Evolutionary conservation across 164 flowering plant species (phyloP).

Genomic region (Vitis labrusca): DNA sequence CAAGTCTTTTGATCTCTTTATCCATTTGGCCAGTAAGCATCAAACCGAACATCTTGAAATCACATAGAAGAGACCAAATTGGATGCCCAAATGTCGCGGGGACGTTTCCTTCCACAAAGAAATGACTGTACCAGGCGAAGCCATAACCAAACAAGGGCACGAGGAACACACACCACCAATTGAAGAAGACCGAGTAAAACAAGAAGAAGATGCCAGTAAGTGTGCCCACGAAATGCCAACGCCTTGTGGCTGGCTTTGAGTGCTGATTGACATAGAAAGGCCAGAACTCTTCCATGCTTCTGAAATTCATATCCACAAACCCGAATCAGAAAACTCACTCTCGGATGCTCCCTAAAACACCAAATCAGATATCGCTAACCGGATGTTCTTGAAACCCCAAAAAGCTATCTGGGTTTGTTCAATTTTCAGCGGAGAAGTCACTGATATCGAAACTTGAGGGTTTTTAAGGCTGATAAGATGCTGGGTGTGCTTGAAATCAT

Average conservation of each 20-base stretch:
- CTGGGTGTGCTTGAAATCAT: not conserved
- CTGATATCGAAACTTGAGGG: not conserved
- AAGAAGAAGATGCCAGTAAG: constrained; percentile 41
- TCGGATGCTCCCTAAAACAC: not conserved
- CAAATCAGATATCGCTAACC: not conserved
- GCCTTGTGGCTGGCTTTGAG: constrained; percentile 81
- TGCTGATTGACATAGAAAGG: constrained; percentile 84
- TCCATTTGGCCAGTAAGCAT: constrained; percentile 94
- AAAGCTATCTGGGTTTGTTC: constrained; percentile 2
- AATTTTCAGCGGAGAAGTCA: not conserved
- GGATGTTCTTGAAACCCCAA: not conserved
- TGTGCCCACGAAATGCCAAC: constrained; percentile 92
- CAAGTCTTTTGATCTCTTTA: constrained; percentile 87
- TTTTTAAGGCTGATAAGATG: not conserved
- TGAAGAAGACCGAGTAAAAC: constrained; percentile 49
- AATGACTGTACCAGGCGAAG: constrained; percentile 94
- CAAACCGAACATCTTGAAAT: constrained; percentile 90
- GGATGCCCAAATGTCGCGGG: constrained; percentile 92
- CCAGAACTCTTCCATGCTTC: constrained; percentile 93
- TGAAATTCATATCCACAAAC: constrained; percentile 58
- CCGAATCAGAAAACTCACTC: constrained; percentile 13
- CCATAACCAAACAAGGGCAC: constrained; percentile 77
- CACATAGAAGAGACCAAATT: constrained; percentile 83
- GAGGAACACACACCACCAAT: constrained; percentile 64
- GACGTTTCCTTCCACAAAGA: constrained; percentile 81